Percentiles rank a stretch among this genome's conserved stretches.
These are phyloP conservation scores for Spinellus fusiger DNA, from an alignment of 192 early-diverging fungal genomes.

Conservation along the genomic window DNA sequence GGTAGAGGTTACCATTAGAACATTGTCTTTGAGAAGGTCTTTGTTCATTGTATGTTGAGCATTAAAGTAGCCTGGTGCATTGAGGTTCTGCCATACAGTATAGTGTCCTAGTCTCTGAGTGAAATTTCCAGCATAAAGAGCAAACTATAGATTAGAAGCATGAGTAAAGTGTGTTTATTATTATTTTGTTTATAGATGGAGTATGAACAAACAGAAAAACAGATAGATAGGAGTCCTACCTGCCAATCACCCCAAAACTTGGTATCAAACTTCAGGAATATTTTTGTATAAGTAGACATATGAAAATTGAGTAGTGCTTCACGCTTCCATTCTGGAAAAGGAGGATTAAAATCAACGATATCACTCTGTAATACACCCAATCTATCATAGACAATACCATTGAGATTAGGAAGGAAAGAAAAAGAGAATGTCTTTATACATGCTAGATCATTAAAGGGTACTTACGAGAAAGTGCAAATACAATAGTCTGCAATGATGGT, in stretches of 20 bases:
- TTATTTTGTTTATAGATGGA: slow-evolving; percentile 1
- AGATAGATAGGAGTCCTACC: slow-evolving; percentile 6
- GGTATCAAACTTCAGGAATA: slow-evolving; percentile 31
- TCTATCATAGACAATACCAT: slow-evolving; percentile 6
- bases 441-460: background rate
- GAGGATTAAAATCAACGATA: slow-evolving; percentile 24
- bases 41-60: background rate
- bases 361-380: slow-evolving; percentile 33
- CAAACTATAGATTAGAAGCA: slow-evolving; percentile 10
- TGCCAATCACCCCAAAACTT: slow-evolving; percentile 35
- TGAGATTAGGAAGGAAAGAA: background rate
- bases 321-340: slow-evolving; percentile 35
- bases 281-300: slow-evolving; percentile 35
- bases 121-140: slow-evolving; percentile 19
- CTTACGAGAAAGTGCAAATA: slow-evolving; percentile 35
- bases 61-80: slow-evolving; percentile 17
- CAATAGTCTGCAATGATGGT: slow-evolving; percentile 28
- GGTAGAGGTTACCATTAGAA: slow-evolving; percentile 29
- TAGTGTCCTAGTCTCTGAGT: slow-evolving; percentile 3
- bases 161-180: background rate
- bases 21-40: background rate
- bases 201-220: background rate
- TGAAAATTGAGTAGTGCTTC: slow-evolving; percentile 35
- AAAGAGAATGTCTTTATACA: too few relatives aligned
- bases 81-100: slow-evolving; percentile 23